Base-by-base conservation (phyloP, 2,329 filamentous ascomycete species). In the Exophiala oligosperma region DNA sequence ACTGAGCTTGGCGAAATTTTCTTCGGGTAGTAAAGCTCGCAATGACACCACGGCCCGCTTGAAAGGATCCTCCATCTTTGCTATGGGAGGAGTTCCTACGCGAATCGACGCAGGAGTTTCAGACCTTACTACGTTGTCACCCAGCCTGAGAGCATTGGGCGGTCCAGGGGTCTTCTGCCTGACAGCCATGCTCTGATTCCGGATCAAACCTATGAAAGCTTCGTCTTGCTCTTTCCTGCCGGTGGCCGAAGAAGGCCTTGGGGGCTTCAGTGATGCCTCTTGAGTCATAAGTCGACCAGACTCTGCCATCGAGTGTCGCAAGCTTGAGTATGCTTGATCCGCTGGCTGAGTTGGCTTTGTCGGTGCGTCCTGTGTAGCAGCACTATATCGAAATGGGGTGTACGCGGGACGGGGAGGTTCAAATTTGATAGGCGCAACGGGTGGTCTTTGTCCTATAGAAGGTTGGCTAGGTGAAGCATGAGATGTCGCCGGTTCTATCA, bases 151-250 rank as follows among this genome's bases (percentile, higher is more conserved):
- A 7, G 66, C 67, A 23, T 69, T 63, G 52, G 76, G 77, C 17
- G n/a, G 71, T 68, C 51, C 49, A 2, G 55, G 55, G 7, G 47
- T 59, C 26, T 54, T 55, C 35, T 61, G 52, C 38, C 54, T 62
- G 12, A 63, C 56, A 43, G 64, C 60, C 56, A 64, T 72, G 55
- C 76, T 78, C 59, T 77, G 78, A 54, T 77, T 72, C 56, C 77
- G 68, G 32, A 79, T 76, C 9, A 79, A 66, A 4, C 77, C 76
- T n/a, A 79, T 69, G 56, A 79, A 79, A 2, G 75, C 77, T 64
- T 78, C 77, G 51, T 74, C 73, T 12, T 71, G 70, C 49, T 76
- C 72, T 49, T 66, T 68, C 52, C 65, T 23, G 58, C 59, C 38
- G 62, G 59, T 55, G 65, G 56, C 35, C 56, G 61, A 51, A 58